A percentile compares a stretch with the other conserved stretches of the same genome.
Conservation (phyloP, 1,139 yeast genomes). For the Meyerozyma guilliermondii region DNA sequence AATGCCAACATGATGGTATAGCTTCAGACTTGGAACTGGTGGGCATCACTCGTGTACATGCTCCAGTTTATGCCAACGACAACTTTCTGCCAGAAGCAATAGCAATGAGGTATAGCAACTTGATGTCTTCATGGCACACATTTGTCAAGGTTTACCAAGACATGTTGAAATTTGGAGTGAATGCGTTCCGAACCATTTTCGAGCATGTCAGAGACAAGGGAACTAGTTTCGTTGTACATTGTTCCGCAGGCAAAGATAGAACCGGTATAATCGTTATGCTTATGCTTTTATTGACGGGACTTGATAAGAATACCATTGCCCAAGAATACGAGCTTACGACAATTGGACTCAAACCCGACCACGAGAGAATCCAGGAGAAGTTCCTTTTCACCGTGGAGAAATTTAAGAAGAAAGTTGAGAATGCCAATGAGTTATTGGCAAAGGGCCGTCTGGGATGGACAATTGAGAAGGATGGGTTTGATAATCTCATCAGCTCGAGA, state of each 20-base stretch:
- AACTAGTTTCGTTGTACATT: slow-evolving; percentile 57
- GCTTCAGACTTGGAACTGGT: slow-evolving; percentile 28
- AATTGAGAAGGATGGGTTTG: slow-evolving; percentile 45
- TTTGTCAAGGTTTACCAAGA: slow-evolving; percentile 61
- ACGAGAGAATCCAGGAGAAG: slow-evolving; percentile 29
- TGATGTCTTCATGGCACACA: slow-evolving; percentile 60
- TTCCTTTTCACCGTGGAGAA: slow-evolving; percentile 27
- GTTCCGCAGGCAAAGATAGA: slow-evolving; percentile 86
- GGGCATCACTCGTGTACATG: slow-evolving; percentile 49
- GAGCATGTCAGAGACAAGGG: slow-evolving; percentile 48
- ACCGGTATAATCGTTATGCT: slow-evolving; percentile 76
- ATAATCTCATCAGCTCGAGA: slow-evolving; percentile 57
- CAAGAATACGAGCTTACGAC: slow-evolving; percentile 74
- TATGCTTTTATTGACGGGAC: slow-evolving; percentile 57
- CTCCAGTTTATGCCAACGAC: slow-evolving; percentile 54
- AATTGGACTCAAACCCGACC: slow-evolving; percentile 54
- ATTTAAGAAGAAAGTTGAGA: slow-evolving; percentile 21
- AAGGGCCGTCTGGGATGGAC: slow-evolving; percentile 38
- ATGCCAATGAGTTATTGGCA: slow-evolving; percentile 21
- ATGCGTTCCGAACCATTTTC: slow-evolving; percentile 45
- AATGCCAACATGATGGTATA: slow-evolving; percentile 48
- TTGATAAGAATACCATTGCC: slow-evolving; percentile 60
- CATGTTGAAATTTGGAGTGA: slow-evolving; percentile 46
- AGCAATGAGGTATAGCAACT: slow-evolving; percentile 51
- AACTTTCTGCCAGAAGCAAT: slow-evolving; percentile 66